A percentile compares a stretch with the other conserved stretches of the same genome.
Evolutionary conservation across 225 moss, liverwort and hornwort genomes (phyloP).

Genomic region (Thuidium tamariscinum): DNA sequence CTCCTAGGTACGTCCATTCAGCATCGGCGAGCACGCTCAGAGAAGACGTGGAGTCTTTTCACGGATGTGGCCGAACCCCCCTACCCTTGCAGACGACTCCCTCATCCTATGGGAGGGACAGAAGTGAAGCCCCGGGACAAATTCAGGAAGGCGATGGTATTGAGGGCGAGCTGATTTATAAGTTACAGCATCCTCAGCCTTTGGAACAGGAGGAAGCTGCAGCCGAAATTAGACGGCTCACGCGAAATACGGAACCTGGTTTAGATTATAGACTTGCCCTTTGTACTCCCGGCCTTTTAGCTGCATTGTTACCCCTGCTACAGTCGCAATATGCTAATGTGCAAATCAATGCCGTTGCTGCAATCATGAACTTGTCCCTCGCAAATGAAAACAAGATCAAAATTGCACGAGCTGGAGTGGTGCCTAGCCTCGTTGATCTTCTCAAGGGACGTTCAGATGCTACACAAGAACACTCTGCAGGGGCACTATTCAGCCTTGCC

Average conservation of each 20-base stretch:
- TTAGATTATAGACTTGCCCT: conserved; percentile 42
- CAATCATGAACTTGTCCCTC: conserved; percentile 80
- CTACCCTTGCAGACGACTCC: conserved; percentile 55
- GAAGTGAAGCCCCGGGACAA: not conserved
- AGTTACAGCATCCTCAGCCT: conserved; percentile 47
- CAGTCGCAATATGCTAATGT: conserved; percentile 57
- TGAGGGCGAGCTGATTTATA: conserved; percentile 26
- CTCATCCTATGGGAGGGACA: conserved; percentile 22
- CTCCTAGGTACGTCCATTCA: conserved; percentile 19
- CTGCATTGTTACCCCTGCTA: conserved; percentile 44
- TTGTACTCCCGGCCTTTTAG: conserved; percentile 45
- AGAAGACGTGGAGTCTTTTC: not conserved
- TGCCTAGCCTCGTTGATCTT: conserved; percentile 68
- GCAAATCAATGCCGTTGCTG: conserved; percentile 66
- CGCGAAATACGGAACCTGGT: conserved; percentile 43
- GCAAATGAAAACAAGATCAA: conserved; percentile 83
- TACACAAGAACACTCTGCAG: conserved; percentile 86
- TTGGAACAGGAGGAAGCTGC: conserved; percentile 76
- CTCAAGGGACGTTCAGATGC: conserved; percentile 52
- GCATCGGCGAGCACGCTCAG: conserved; percentile 20
- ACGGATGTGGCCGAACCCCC: conserved; percentile 27
- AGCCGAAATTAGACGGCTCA: conserved; percentile 59
- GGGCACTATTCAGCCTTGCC: conserved; percentile 84
- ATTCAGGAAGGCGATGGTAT: conserved; percentile 14
- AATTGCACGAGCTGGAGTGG: conserved; percentile 70